phyloP scores from a whole-genome alignment of 768 basidiomycete species.

The Boletus subcaerulescens region DNA sequence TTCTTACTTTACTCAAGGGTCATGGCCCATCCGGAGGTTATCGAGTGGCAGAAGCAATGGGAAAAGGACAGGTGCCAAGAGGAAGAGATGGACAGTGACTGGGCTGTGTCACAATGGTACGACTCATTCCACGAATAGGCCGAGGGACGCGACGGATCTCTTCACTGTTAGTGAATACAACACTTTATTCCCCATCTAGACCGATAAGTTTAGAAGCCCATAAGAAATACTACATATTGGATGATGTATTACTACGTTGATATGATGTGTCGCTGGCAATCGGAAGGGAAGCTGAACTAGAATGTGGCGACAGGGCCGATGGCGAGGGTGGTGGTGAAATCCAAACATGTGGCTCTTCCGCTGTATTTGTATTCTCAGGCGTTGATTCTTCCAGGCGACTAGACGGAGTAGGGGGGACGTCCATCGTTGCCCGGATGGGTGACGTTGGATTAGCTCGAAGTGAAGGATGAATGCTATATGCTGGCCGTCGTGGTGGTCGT shows the following conservation, averaged over 20 bases:
- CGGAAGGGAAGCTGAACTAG: no score
- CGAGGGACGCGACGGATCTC: neutral
- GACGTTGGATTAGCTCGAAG: slow-evolving; percentile 49
- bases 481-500: slow-evolving; percentile 62
- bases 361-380: slow-evolving; percentile 1
- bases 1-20: slow-evolving; percentile 25
- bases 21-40: slow-evolving; percentile 35
- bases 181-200: neutral
- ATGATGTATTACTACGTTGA: slow-evolving; percentile 13
- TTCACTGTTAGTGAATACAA: slow-evolving; percentile 1
- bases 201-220: slow-evolving; percentile 3
- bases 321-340: slow-evolving; percentile 22
- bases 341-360: slow-evolving; percentile 7
- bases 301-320: neutral
- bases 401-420: slow-evolving; percentile 28
- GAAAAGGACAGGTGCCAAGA: slow-evolving; percentile 24
- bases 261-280: neutral
- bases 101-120: slow-evolving; percentile 32
- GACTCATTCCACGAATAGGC: slow-evolving; percentile 22
- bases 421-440: slow-evolving; percentile 42
- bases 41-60: slow-evolving; percentile 33
- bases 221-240: slow-evolving; percentile 11
- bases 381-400: slow-evolving; percentile 25
- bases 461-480: slow-evolving; percentile 77
- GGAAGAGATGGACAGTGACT: slow-evolving; percentile 35